Evolutionary conservation across 805 yeast species (phyloP).

Genomic region (Maudiozyma serrabonitensis): DNA sequence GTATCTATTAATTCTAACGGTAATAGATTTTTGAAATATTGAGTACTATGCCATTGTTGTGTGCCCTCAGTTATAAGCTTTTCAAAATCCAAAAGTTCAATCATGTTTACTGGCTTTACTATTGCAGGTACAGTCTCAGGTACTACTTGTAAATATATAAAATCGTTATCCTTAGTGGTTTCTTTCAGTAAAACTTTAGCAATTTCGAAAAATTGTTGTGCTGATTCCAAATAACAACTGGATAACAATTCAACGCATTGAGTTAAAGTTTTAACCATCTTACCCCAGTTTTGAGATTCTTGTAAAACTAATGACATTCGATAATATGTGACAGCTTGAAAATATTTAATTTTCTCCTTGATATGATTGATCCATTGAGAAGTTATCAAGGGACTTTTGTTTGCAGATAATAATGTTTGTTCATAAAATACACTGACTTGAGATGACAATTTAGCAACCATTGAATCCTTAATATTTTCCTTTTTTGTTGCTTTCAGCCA

Average conservation of each 20-base stretch:
- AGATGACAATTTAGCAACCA: constrained; percentile 53
- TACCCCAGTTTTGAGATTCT: constrained; percentile 45
- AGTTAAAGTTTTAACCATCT: constrained; percentile 37
- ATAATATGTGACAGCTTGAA: constrained; percentile 60
- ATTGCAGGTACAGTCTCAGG: constrained; percentile 42
- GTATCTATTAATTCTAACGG: constrained; percentile 61
- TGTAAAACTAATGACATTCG: constrained; percentile 41
- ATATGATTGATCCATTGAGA: constrained; percentile 60
- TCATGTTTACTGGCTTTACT: constrained; percentile 43
- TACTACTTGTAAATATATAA: constrained; percentile 60
- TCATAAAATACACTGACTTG: constrained; percentile 53
- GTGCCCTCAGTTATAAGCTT: constrained; percentile 29
- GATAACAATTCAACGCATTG: background rate
- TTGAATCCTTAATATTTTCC: constrained; percentile 40
- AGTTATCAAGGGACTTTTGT: constrained; percentile 41
- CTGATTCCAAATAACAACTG: constrained; percentile 20
- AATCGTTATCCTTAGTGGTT: constrained; percentile 72
- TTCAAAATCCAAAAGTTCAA: constrained; percentile 36
- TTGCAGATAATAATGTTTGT: constrained; percentile 34
- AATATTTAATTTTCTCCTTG: constrained; percentile 51
- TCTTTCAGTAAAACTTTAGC: constrained; percentile 38
- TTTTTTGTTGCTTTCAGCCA: constrained; percentile 58
- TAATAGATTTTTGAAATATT: constrained; percentile 48
- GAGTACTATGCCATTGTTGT: constrained; percentile 7
- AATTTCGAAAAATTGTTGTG: constrained; percentile 35